phyloP scores from a whole-genome alignment of 441 rosid genomes.

The Erysimum cheiri region DNA sequence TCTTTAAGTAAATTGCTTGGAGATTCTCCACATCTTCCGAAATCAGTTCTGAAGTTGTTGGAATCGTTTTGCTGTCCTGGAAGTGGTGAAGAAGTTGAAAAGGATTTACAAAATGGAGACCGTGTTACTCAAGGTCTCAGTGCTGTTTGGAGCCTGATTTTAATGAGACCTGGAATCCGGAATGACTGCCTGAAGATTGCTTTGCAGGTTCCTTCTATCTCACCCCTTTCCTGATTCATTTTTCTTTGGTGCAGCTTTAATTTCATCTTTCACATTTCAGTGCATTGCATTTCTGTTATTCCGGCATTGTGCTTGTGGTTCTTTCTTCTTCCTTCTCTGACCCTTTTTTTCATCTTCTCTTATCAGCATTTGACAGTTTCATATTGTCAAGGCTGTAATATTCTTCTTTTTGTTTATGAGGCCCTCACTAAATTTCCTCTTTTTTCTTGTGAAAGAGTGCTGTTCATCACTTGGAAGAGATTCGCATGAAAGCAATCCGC shows the following conservation, averaged over 20 bases:
- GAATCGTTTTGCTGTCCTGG: constrained; percentile 87
- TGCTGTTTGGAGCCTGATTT: constrained; percentile 89
- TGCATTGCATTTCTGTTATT: background rate
- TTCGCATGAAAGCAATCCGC: constrained; percentile 98
- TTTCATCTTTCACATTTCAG: constrained; percentile 15
- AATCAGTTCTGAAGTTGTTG: constrained; percentile 78
- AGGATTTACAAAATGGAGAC: constrained; percentile 82
- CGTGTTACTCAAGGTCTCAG: constrained; percentile 99
- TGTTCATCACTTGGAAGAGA: constrained; percentile 95
- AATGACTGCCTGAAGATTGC: constrained; percentile 89
- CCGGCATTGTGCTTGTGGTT: constrained; percentile 29
- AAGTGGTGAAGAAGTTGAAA: constrained; percentile 62
- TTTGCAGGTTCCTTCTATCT: constrained; percentile 71
- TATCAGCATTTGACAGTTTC: constrained; percentile 8
- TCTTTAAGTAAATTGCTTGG: constrained; percentile 90
- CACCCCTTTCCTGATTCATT: constrained; percentile 26
- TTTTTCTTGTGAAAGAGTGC: constrained; percentile 68
- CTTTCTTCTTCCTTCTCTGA: constrained; percentile 15
- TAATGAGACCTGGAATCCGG: constrained; percentile 87
- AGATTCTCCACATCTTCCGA: constrained; percentile 95
- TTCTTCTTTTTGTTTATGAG: constrained; percentile 17
- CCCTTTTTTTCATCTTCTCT: background rate
- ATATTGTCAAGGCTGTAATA: constrained; percentile 19
- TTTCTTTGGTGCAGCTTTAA: constrained; percentile 15
- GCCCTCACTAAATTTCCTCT: constrained; percentile 17